Evolutionary conservation across 768 basidiomycete species (phyloP), one percentile per base, ranked within the genome.

Genomic region (Cantharellus anzutake): DNA sequence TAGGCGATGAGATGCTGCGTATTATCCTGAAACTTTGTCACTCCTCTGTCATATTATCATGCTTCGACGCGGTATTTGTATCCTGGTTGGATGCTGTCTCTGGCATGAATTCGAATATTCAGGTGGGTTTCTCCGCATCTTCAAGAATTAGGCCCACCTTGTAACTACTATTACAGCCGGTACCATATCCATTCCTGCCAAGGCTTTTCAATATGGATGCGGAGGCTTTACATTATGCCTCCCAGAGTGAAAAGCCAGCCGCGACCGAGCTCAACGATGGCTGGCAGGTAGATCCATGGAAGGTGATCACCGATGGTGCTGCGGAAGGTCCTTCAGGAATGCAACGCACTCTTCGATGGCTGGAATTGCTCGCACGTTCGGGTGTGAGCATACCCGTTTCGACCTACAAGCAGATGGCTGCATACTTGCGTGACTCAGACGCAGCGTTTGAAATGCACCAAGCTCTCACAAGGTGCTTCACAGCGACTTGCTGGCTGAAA

Each of bases 401-500:
- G 2, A 74, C 74, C 3, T 80, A 81, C 64, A 67, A 70, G 37
- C 75, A 75, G 42, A 76, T 81, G 52, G 71, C 74, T 3, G 62
- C 68, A 4, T 66, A 78, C 20, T 71, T 76, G 3, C 66, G 66
- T 7, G 66, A 71, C 35, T 74, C 71, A 53, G 65, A 71, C 4
- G 66, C 71, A 3, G 68, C 74, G 2, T 67, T 84, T 5, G 59
- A 69, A 4, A 75, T 79, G 59, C 75, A 74, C 4, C 68, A 74
- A 11, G 64, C 77, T n/a, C 67, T 86, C 2, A 68, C 79, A n/a
- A 75, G 77, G 61, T 75, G 78, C 4, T 67, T 78, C 4, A 66
- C 82, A 53, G 71, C 74, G 52, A 78, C 79, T n/a, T 71, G 74
- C 3, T 88, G 82, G 82, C 70, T 82, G 41, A 76, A 72, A 64